Evolutionary conservation across 1,284 basidiomycete genomes (phyloP).

Genomic region (Anthracocystis walkeri): DNA sequence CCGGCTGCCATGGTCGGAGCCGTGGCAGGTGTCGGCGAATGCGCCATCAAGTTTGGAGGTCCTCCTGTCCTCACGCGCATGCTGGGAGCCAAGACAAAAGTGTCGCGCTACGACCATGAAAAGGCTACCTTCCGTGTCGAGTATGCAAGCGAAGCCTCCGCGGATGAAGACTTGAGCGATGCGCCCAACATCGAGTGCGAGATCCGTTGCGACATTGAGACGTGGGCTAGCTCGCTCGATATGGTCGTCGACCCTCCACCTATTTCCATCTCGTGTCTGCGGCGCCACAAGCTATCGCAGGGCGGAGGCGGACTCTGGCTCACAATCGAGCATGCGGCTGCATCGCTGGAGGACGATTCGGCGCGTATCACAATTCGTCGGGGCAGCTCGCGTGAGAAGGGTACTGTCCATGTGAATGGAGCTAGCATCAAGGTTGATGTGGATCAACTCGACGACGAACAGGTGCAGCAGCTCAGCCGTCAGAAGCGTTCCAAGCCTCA

Average conservation of each 20-base stretch:
- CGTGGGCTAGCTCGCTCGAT: conserved; percentile 87
- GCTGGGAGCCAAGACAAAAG: conserved; percentile 79
- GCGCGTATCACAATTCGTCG: conserved; percentile 78
- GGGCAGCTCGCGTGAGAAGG: conserved; percentile 77
- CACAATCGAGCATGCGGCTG: conserved; percentile 87
- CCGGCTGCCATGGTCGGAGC: conserved; percentile 81
- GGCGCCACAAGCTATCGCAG: conserved; percentile 85
- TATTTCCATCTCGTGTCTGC: conserved; percentile 82
- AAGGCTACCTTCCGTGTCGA: conserved; percentile 84
- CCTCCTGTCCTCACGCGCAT: conserved; percentile 89
- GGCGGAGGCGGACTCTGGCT: conserved; percentile 97
- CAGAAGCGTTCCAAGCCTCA: conserved; percentile 87
- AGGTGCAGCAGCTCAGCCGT: conserved; percentile 84
- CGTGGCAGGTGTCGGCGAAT: conserved; percentile 90
- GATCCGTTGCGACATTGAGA: conserved; percentile 90
- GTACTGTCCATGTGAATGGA: conserved; percentile 89
- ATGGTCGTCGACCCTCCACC: conserved; percentile 95
- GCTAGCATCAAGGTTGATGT: conserved; percentile 85
- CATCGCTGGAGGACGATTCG: conserved; percentile 79
- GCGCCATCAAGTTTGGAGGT: conserved; percentile 90
- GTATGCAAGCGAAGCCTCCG: conserved; percentile 76
- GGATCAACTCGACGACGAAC: conserved; percentile 88
- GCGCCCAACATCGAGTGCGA: conserved; percentile 85
- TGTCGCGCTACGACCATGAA: conserved; percentile 87
- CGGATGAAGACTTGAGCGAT: conserved; percentile 31